These are phyloP conservation scores for Musa beccarii DNA, from an alignment of 176 grass and related monocot genomes.

Conservation along the genomic window DNA sequence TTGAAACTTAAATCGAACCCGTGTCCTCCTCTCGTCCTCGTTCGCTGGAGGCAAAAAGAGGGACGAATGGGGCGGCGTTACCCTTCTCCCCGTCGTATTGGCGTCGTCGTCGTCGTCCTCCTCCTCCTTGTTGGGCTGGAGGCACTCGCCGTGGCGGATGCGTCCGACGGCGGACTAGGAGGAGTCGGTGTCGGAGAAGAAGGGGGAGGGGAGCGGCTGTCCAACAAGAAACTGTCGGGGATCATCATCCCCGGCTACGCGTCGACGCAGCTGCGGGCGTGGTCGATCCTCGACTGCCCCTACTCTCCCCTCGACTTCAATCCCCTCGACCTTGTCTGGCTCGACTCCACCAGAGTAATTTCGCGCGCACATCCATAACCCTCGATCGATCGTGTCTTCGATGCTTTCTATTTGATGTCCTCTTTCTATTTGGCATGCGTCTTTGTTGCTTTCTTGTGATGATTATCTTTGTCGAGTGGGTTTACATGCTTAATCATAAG, in stretches of 20 bases:
- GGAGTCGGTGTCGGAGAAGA: background rate
- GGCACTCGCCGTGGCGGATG: background rate
- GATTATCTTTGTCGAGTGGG: background rate
- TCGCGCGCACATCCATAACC: background rate
- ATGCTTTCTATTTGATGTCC: background rate
- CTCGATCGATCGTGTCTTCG: background rate
- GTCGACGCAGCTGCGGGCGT: slow-evolving; percentile 91
- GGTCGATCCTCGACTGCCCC: slow-evolving; percentile 96
- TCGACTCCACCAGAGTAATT: slow-evolving; percentile 72
- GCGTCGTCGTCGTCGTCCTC: background rate
- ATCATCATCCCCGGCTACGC: slow-evolving; percentile 95
- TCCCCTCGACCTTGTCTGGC: slow-evolving; percentile 88
- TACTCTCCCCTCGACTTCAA: slow-evolving; percentile 97
- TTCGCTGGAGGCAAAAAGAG: background rate
- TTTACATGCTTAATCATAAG: background rate
- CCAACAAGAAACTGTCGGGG: slow-evolving; percentile 79
- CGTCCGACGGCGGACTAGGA: background rate
- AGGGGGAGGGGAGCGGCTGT: slow-evolving; percentile 36
- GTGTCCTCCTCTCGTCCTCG: background rate
- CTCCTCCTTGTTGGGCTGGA: background rate
- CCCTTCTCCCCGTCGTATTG: background rate
- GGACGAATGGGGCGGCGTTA: background rate
- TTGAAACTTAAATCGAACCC: background rate
- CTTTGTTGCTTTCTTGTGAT: background rate
- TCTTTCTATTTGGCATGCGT: background rate